Conservation (phyloP, 306 rosid species). For the Phaseolus lunatus region DNA sequence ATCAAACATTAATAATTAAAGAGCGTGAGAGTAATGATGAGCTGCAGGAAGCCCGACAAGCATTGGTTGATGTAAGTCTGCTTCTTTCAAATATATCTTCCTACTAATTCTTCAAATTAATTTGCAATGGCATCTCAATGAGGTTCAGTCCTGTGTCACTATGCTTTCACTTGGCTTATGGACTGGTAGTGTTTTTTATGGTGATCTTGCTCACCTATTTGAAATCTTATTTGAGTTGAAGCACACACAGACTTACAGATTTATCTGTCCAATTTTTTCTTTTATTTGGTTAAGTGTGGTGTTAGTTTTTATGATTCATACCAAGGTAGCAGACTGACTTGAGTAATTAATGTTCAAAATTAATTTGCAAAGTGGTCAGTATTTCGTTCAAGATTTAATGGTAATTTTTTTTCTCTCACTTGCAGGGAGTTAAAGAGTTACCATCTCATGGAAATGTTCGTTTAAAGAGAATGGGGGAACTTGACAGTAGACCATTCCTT, state of each 20-base stretch:
- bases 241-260: slow-evolving; percentile 3
- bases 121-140: slow-evolving; percentile 41
- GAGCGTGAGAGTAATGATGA: slow-evolving; percentile 92
- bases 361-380: slow-evolving; percentile 9
- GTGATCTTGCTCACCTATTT: slow-evolving; percentile 16
- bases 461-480: slow-evolving; percentile 96
- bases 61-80: slow-evolving; percentile 74
- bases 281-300: background rate
- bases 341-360: slow-evolving; percentile 11
- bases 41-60: slow-evolving; percentile 90
- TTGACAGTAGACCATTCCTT: slow-evolving; percentile 77
- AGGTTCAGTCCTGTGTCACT: slow-evolving; percentile 31
- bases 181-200: background rate
- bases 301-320: slow-evolving; percentile 30
- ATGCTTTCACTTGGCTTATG: slow-evolving; percentile 5
- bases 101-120: slow-evolving; percentile 32
- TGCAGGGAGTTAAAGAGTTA: slow-evolving; percentile 73
- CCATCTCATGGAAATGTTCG: slow-evolving; percentile 60
- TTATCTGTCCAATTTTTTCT: background rate
- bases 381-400: slow-evolving; percentile 7
- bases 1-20: slow-evolving; percentile 71
- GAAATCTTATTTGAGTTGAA: slow-evolving; percentile 3
- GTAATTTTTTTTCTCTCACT: slow-evolving; percentile 30
- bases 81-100: slow-evolving; percentile 32
- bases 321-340: background rate